Percentiles rank a stretch among this genome's conserved stretches.
Evolutionary conservation across 192 early-diverging fungal species (phyloP).

Genomic region (Coemansia sp.): DNA sequence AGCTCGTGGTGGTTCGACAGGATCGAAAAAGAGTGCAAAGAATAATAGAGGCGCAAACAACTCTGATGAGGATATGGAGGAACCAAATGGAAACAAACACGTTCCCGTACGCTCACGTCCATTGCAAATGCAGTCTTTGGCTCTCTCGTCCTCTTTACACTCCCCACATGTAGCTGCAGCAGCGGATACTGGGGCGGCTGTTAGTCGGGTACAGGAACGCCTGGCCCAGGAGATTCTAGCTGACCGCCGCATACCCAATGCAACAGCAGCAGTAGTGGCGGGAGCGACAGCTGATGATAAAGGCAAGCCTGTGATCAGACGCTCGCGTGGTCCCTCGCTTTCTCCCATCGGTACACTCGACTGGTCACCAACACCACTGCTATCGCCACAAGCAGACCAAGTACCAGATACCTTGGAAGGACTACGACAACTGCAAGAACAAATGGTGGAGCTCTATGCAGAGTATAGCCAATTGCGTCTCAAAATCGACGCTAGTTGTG

Average conservation of each 20-base stretch:
- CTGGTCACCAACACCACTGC: conserved; percentile 10
- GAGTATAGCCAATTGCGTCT: conserved; percentile 43
- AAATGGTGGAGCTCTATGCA: conserved; percentile 13
- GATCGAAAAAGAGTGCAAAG: too few relatives aligned
- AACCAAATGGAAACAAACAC: conserved; percentile 2
- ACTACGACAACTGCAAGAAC: conserved; percentile 12
- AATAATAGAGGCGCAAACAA: not conserved
- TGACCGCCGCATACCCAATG: conserved; percentile 5
- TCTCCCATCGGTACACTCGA: conserved; percentile 14
- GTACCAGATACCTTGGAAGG: conserved; percentile 30
- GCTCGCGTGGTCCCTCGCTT: conserved; percentile 28
- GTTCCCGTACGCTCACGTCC: conserved; percentile 31
- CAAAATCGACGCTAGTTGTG: conserved; percentile 20
- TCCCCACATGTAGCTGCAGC: not conserved
- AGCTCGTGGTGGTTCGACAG: too few relatives aligned
- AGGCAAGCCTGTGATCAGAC: not conserved
- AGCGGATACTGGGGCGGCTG: conserved; percentile 25
- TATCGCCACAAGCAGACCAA: conserved; percentile 10
- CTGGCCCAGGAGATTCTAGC: conserved; percentile 19
- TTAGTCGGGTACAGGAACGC: conserved; percentile 33
- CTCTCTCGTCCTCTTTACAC: not conserved
- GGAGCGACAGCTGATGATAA: not conserved
- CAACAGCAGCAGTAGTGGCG: too few relatives aligned
- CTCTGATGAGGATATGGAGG: not conserved
- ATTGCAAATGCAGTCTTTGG: conserved; percentile 11